Percentiles rank a stretch among this genome's conserved stretches.
Conservation (phyloP, 768 basidiomycete species). For the Tulasnella sp. region DNA sequence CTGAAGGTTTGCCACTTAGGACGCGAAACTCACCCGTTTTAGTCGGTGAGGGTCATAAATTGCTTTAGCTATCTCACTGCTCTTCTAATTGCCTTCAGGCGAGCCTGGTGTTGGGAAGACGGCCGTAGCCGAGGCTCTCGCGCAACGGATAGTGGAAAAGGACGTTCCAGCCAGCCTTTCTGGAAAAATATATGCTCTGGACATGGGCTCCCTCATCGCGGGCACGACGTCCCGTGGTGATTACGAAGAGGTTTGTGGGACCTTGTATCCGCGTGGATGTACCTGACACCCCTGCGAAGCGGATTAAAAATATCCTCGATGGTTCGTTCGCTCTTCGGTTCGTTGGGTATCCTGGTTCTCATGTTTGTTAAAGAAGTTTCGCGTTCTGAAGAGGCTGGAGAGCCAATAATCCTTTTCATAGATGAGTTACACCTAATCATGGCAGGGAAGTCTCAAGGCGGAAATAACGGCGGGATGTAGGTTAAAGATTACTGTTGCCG, state of each 20-base stretch:
- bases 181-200: slow-evolving; percentile 78
- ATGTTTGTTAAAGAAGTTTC: slow-evolving; percentile 65
- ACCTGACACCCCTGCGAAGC: too few relatives aligned
- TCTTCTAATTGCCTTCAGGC: too few relatives aligned
- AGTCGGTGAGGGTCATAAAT: slow-evolving; percentile 57
- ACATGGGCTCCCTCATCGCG: slow-evolving; percentile 96
- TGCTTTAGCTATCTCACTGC: too few relatives aligned
- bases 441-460: slow-evolving; percentile 56
- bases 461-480: slow-evolving; percentile 68
- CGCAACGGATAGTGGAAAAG: slow-evolving; percentile 91
- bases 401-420: slow-evolving; percentile 87
- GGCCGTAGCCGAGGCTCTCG: slow-evolving; percentile 91
- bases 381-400: slow-evolving; percentile 75
- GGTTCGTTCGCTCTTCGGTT: too few relatives aligned
- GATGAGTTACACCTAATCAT: slow-evolving; percentile 95
- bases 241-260: slow-evolving; percentile 68
- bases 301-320: slow-evolving; percentile 86
- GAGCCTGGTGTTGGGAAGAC: slow-evolving; percentile 96
- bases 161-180: slow-evolving; percentile 82
- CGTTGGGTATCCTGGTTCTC: too few relatives aligned
- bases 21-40: slow-evolving; percentile 97
- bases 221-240: slow-evolving; percentile 93
- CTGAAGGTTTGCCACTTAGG: slow-evolving; percentile 45
- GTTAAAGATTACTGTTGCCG: slow-evolving; percentile 40
- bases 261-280: too few relatives aligned